Evolutionary conservation across 345 rosid genomes (phyloP).

Genomic region (Hibiscus trionum): DNA sequence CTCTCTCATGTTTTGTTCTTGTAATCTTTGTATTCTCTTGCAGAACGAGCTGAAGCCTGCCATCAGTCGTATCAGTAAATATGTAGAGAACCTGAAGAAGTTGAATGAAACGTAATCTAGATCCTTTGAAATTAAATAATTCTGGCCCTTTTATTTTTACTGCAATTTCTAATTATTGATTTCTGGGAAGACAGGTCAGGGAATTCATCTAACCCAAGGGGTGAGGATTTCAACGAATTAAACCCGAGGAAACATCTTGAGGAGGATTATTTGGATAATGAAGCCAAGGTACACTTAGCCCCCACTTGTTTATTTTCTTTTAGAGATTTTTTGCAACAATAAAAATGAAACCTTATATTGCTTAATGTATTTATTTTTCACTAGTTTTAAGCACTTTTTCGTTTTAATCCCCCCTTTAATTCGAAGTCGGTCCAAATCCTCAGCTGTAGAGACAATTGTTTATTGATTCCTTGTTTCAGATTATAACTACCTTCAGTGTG

Average conservation of each 20-base stretch:
- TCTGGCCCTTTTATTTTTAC: conserved; percentile 6
- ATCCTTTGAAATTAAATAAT: conserved; percentile 5
- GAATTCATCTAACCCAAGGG: conserved; percentile 31
- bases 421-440: background rate
- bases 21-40: conserved; percentile 9
- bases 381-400: background rate
- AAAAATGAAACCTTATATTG: background rate
- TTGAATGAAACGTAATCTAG: conserved; percentile 52
- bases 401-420: background rate
- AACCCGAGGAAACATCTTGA: conserved; percentile 79
- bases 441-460: background rate
- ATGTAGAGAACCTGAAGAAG: conserved; percentile 81
- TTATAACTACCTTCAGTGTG: conserved; percentile 80
- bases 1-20: background rate
- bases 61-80: conserved; percentile 56
- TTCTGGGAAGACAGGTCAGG: conserved; percentile 45
- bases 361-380: background rate
- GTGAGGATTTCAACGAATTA: conserved; percentile 41
- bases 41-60: conserved; percentile 84
- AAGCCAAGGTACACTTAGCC: conserved; percentile 54
- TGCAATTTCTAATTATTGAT: conserved; percentile 15
- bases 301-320: background rate
- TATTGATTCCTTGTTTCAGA: conserved; percentile 36
- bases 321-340: background rate
- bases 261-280: conserved; percentile 82